Evolutionary conservation across 192 early-diverging fungal genomes (phyloP), one percentile per base, ranked within the genome.

Genomic region (Coemansia erecta): DNA sequence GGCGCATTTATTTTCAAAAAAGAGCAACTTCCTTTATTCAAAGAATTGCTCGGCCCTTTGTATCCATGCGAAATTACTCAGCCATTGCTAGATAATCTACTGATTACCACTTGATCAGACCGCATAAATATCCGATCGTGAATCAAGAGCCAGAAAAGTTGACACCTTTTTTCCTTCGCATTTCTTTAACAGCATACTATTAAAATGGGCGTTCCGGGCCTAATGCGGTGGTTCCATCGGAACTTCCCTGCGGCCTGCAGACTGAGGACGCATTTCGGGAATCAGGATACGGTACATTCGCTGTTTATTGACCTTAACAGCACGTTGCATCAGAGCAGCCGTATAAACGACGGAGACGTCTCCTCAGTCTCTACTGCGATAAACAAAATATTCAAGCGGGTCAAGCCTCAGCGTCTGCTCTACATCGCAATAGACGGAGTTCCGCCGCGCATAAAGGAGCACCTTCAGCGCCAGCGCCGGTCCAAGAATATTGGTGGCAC

Each of bases 381-480:
- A 15, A 62, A 63, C 33, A 52, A 35, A 4, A 51, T 72, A 15
- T 62, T 78, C 26, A 26, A 28, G 2, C 44, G 53, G 19, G 55
- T 97, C 51, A 88, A 86, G 63, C 96, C 96, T 22, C 81, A 87
- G 69, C 91, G 91, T 63, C 66, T 93, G 13, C 89, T 97, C 57
- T 95, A 90, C 57, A 78, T 98, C 76, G 94, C 96, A 17, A 87
- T 98, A 10, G 96, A 97, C 80, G 86, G 88, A 21, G 97, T 99
- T 28, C 94, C 97, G 0, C 97, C 97, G 19, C 84, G 97, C 40
- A 94, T 94, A 18, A 99, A 99, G 64, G 97, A 97, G 88, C 92
- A 95, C 57, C 90, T 97, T 66, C 97, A 99, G 68, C 86, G 97
- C 8, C 89, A 90, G 8, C 85, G 97, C 23, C 89, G 97, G n/a